A percentile compares a stretch with the other conserved stretches of the same genome.
These are phyloP conservation scores for Chlorella sp. DNA, from an alignment of 139 green algal species.

Conservation along the genomic window DNA sequence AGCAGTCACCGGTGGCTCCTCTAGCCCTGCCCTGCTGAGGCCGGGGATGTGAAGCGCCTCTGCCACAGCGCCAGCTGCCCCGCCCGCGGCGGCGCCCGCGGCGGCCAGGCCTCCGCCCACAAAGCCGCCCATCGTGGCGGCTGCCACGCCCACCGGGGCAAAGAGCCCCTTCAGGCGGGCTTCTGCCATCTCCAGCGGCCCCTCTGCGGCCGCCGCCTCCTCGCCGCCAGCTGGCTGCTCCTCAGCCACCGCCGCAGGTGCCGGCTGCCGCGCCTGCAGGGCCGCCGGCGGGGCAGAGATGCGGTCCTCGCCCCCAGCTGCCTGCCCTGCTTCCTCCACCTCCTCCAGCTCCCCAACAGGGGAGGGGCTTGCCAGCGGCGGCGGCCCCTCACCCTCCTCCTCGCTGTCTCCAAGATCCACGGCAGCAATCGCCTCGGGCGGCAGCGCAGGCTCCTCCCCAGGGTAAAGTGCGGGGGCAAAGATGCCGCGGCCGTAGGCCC, in stretches of 20 bases:
- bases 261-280: too few species aligned
- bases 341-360: background rate
- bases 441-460: too few species aligned
- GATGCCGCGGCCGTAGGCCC: too few species aligned
- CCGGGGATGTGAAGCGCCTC: background rate
- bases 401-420: too few species aligned
- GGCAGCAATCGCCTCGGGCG: too few species aligned
- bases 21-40: too few species aligned
- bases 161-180: constrained; percentile 28
- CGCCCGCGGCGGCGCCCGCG: background rate
- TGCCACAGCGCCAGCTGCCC: background rate
- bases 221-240: background rate
- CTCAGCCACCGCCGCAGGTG: too few species aligned
- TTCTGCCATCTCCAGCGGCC: background rate
- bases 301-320: too few species aligned
- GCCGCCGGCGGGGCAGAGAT: too few species aligned
- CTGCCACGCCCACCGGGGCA: background rate
- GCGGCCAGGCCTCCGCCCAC: background rate
- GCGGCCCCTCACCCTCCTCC: too few species aligned
- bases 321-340: background rate
- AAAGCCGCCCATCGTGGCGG: background rate
- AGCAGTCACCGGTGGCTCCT: background rate
- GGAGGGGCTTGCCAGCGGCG: too few species aligned
- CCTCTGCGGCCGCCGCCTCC: background rate
- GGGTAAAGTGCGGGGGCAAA: too few species aligned